Evolutionary conservation across 129 eudicot genomes (phyloP).

Genomic region (Chrysanthemum lavandulifolium): DNA sequence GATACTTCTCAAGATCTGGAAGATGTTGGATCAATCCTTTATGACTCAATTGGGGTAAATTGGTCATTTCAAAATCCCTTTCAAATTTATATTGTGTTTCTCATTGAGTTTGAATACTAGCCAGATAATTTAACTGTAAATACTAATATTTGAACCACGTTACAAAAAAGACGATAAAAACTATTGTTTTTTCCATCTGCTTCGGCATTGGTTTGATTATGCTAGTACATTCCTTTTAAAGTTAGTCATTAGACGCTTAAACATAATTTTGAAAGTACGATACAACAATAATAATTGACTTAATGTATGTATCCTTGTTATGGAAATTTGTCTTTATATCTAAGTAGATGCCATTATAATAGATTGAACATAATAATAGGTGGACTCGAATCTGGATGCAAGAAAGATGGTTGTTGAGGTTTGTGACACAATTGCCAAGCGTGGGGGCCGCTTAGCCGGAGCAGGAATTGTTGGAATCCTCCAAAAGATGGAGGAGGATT

Average conservation of each 20-base stretch:
- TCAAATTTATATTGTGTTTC: too few relatives aligned
- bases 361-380: slow-evolving; percentile 34
- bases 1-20: too few relatives aligned
- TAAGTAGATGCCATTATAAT: too few relatives aligned
- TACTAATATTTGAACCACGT: neutral
- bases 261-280: too few relatives aligned
- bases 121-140: neutral
- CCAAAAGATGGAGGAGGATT: slow-evolving; percentile 78
- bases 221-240: too few relatives aligned
- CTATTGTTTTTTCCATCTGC: neutral
- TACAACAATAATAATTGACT: too few relatives aligned
- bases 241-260: too few relatives aligned
- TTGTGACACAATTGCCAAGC: slow-evolving; percentile 68
- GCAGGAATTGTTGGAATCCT: slow-evolving; percentile 88
- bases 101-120: slow-evolving; percentile 5
- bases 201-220: neutral
- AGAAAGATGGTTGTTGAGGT: slow-evolving; percentile 60
- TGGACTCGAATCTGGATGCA: slow-evolving; percentile 40
- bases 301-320: too few relatives aligned
- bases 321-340: too few relatives aligned
- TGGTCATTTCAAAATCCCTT: too few relatives aligned
- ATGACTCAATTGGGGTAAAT: too few relatives aligned
- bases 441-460: slow-evolving; percentile 87
- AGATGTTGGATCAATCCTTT: too few relatives aligned
- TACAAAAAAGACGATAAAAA: neutral